Evolutionary conservation across 306 rosid species (phyloP).

Genomic region (Pterocarpus santalinus): DNA sequence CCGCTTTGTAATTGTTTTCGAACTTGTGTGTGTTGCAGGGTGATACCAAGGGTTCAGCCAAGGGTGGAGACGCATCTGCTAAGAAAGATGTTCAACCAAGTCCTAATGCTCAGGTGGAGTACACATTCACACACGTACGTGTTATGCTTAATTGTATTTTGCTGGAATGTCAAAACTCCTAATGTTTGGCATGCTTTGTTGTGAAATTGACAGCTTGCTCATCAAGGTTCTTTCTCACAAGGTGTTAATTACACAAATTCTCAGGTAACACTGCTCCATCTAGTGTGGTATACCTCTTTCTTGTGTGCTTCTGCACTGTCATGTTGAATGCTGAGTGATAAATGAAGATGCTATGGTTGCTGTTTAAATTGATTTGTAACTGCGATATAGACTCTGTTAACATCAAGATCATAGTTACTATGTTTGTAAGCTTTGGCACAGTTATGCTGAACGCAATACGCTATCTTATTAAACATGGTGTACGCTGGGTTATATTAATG

Average conservation of each 20-base stretch:
- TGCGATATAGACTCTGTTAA: background rate
- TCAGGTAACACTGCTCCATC: slow-evolving; percentile 64
- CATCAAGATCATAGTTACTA: background rate
- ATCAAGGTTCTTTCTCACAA: slow-evolving; percentile 86
- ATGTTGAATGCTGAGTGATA: slow-evolving; percentile 32
- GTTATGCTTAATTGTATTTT: slow-evolving; percentile 8
- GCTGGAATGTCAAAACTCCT: background rate
- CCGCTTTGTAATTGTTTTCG: slow-evolving; percentile 21
- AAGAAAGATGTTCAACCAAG: slow-evolving; percentile 80
- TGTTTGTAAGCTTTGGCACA: background rate
- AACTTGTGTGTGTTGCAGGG: slow-evolving; percentile 65
- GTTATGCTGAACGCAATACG: background rate
- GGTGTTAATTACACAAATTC: slow-evolving; percentile 73
- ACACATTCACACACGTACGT: background rate
- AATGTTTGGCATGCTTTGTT: background rate
- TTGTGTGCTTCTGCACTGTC: background rate
- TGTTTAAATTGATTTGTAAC: slow-evolving; percentile 15
- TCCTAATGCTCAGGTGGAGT: slow-evolving; percentile 75
- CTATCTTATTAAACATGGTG: background rate
- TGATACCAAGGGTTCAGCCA: slow-evolving; percentile 90
- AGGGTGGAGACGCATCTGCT: slow-evolving; percentile 83
- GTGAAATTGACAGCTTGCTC: slow-evolving; percentile 62
- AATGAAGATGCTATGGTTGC: slow-evolving; percentile 32
- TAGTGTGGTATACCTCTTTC: slow-evolving; percentile 17
- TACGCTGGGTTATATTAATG: background rate